These are phyloP conservation scores for Reutealis trisperma DNA, from an alignment of 345 rosid species.

Conservation along the genomic window DNA sequence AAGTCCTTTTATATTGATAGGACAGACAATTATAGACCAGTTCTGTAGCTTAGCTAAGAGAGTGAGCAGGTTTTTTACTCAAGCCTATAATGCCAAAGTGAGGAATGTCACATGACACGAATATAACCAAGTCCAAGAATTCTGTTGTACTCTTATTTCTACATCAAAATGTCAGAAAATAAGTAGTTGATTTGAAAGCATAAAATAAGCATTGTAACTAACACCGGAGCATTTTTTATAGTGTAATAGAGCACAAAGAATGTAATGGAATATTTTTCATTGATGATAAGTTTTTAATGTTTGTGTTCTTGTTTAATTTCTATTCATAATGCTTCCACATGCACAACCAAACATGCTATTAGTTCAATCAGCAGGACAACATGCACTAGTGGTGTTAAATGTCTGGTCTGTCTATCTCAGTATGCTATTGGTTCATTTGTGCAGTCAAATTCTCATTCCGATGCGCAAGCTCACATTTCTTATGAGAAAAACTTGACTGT, in stretches of 20 bases:
- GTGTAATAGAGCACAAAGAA: no score
- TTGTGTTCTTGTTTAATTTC: no score
- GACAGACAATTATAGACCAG: background rate
- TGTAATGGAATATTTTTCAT: no score
- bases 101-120: no score
- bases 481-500: slow-evolving; percentile 15
- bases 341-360: background rate
- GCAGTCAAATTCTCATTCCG: slow-evolving; percentile 23
- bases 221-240: no score
- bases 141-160: background rate
- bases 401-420: background rate
- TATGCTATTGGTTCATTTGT: slow-evolving; percentile 4
- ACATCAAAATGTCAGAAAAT: background rate
- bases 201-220: no score
- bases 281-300: no score
- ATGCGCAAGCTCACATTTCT: slow-evolving; percentile 1
- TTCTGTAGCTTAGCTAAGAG: background rate
- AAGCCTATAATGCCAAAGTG: background rate
- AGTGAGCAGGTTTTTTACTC: background rate
- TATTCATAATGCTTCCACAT: background rate
- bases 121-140: background rate
- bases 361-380: background rate
- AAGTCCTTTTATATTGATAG: slow-evolving; percentile 19
- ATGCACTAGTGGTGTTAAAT: background rate
- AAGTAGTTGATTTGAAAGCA: background rate